phyloP scores from a whole-genome alignment of 208 protist species.

The Leishmania braziliensis region DNA sequence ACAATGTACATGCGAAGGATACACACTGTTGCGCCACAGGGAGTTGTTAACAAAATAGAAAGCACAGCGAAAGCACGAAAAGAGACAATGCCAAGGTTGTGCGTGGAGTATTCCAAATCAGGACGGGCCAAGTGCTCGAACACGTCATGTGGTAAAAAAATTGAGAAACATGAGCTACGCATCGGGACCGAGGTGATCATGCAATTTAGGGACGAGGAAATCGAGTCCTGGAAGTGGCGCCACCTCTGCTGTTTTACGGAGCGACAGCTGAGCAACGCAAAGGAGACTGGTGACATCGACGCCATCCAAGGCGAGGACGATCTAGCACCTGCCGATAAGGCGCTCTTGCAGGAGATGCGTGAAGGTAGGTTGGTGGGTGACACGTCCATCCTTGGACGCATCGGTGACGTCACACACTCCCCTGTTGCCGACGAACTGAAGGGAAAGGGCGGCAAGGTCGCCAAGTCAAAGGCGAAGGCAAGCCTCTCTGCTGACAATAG shows the following conservation, averaged over 20 bases:
- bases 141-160: constrained; percentile 52
- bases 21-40: background rate
- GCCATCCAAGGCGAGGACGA: constrained; percentile 66
- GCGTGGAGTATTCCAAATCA: constrained; percentile 81
- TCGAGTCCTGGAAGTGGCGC: constrained; percentile 72
- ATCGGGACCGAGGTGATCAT: constrained; percentile 71
- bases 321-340: constrained; percentile 57
- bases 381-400: constrained; percentile 48
- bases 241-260: constrained; percentile 89
- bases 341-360: constrained; percentile 65
- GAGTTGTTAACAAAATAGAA: background rate
- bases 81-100: constrained; percentile 54
- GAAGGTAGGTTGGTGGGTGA: constrained; percentile 56
- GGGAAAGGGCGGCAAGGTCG: constrained; percentile 22
- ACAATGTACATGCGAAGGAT: background rate
- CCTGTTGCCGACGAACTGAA: constrained; percentile 29
- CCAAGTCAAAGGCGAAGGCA: constrained; percentile 24
- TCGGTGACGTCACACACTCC: constrained; percentile 75
- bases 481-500: constrained; percentile 2
- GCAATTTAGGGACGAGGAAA: constrained; percentile 43
- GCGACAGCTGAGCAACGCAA: constrained; percentile 71
- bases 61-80: background rate
- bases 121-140: constrained; percentile 64
- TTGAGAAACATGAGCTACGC: constrained; percentile 80
- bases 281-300: constrained; percentile 52